phyloP scores from a whole-genome alignment of 768 basidiomycete species.

The Naematelia encephala region DNA sequence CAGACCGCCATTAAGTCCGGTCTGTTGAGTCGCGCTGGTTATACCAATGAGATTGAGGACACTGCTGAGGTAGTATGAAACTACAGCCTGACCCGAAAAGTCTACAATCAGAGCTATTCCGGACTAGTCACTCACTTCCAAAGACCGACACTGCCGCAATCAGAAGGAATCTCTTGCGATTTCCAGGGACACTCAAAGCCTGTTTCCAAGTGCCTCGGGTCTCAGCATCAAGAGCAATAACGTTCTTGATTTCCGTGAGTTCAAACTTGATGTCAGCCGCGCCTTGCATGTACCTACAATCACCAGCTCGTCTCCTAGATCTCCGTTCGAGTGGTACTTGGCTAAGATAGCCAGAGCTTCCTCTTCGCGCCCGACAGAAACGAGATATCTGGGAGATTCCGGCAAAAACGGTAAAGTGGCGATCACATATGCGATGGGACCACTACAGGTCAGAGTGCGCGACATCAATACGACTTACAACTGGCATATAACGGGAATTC shows the following conservation, averaged over 20 bases:
- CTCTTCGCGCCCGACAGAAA: slow-evolving; percentile 6
- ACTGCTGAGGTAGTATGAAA: slow-evolving; percentile 67
- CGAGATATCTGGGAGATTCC: slow-evolving; percentile 7
- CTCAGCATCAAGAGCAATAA: background rate
- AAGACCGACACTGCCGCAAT: slow-evolving; percentile 7
- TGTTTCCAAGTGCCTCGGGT: background rate
- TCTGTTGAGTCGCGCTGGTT: slow-evolving; percentile 54
- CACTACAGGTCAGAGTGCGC: too few species aligned
- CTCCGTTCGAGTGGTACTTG: slow-evolving; percentile 13
- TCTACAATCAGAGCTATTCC: background rate
- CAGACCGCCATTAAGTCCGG: slow-evolving; percentile 78
- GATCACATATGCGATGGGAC: too few species aligned
- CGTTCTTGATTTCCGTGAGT: slow-evolving; percentile 4
- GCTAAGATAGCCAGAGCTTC: slow-evolving; percentile 9
- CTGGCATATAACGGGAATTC: too few species aligned
- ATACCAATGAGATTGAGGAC: slow-evolving; percentile 58
- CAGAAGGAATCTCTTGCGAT: slow-evolving; percentile 1
- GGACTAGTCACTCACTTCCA: slow-evolving; percentile 5
- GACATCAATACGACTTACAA: too few species aligned
- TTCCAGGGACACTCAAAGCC: background rate
- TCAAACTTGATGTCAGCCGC: too few species aligned
- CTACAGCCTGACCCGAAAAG: slow-evolving; percentile 5
- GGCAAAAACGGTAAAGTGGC: too few species aligned
- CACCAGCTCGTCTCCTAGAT: slow-evolving; percentile 3
- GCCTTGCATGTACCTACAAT: too few species aligned